These are phyloP conservation scores for Filobasidium wieringae DNA, from an alignment of 768 basidiomycete genomes.

Conservation along the genomic window DNA sequence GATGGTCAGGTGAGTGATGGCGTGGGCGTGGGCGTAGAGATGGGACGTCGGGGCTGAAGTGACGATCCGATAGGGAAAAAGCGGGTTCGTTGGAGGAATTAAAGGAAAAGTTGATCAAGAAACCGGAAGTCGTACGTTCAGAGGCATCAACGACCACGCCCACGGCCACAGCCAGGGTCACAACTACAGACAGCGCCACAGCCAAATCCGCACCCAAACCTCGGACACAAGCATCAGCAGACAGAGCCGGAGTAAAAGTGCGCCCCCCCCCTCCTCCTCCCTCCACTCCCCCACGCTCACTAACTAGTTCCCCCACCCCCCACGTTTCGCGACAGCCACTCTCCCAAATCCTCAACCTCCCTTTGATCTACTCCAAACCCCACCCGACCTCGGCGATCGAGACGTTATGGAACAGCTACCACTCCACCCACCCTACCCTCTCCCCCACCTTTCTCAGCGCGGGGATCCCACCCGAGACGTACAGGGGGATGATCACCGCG, in stretches of 20 bases:
- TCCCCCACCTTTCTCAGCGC: constrained; percentile 79
- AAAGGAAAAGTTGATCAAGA: too few relatives aligned
- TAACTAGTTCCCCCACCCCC: background rate
- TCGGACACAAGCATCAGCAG: constrained; percentile 5
- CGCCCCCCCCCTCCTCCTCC: constrained; percentile 1
- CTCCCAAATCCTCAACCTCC: constrained; percentile 64
- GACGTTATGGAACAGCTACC: constrained; percentile 79
- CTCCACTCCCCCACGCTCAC: background rate
- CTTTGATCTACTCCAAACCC: constrained; percentile 51
- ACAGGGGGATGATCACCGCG: constrained; percentile 55
- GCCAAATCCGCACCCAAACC: background rate
- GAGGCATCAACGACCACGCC: constrained; percentile 18
- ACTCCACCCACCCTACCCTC: constrained; percentile 63
- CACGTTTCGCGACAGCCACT: constrained; percentile 51
- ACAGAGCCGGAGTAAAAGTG: constrained; percentile 38
- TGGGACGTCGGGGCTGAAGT: too few relatives aligned
- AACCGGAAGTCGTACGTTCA: constrained; percentile 31
- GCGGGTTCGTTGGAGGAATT: too few relatives aligned
- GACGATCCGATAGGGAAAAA: too few relatives aligned
- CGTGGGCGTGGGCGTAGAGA: too few relatives aligned
- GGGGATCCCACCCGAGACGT: constrained; percentile 58
- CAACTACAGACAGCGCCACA: too few relatives aligned
- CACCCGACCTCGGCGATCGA: constrained; percentile 66
- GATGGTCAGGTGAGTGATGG: constrained; percentile 52
- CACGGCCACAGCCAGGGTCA: background rate